These are phyloP conservation scores for Angophora floribunda DNA, from an alignment of 345 rosid species.

Conservation along the genomic window DNA sequence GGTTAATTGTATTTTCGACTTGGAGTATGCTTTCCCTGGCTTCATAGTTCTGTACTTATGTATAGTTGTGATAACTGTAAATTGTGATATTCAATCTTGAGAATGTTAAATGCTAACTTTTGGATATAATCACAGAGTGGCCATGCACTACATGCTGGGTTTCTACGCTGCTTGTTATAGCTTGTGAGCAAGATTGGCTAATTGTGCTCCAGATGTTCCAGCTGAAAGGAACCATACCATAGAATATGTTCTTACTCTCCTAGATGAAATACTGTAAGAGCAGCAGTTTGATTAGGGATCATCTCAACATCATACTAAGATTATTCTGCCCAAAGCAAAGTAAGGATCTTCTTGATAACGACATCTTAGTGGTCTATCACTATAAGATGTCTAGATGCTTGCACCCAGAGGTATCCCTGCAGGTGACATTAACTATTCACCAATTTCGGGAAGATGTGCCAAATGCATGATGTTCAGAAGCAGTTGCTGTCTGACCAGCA, in stretches of 20 bases:
- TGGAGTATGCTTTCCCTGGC: not conserved
- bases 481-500: not conserved
- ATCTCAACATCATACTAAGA: not conserved
- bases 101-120: not conserved
- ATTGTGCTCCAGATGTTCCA: not conserved
- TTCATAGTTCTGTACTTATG: not conserved
- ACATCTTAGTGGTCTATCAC: not conserved
- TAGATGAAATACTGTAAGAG: not conserved
- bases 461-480: not conserved
- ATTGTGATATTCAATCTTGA: not conserved
- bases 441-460: not conserved
- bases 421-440: not conserved
- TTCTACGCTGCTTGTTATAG: constrained; percentile 20
- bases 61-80: not conserved
- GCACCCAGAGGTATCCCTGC: not conserved
- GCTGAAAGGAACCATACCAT: not conserved
- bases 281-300: not conserved
- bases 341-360: not conserved
- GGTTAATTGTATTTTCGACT: not conserved
- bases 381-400: not conserved
- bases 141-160: constrained; percentile 46
- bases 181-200: not conserved
- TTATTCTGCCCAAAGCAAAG: not conserved
- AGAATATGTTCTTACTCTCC: not conserved
- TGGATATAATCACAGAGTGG: constrained; percentile 35